Conservation (phyloP, 192 early-diverging fungal species). For the Podila epigama region DNA sequence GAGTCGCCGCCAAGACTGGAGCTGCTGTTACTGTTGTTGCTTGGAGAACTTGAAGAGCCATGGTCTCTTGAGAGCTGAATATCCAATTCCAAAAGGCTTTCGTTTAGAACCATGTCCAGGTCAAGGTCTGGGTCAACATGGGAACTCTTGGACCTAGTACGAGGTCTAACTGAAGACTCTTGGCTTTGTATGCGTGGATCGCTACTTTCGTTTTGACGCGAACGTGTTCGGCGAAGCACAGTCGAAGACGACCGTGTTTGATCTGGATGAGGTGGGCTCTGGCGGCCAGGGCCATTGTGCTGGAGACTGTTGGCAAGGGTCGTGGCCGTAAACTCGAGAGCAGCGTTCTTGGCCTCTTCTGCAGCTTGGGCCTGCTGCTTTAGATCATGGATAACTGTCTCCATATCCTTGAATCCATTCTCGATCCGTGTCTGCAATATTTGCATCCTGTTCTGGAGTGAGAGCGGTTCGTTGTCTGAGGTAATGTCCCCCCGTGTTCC, state of each 20-base stretch:
- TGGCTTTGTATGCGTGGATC: too few relatives aligned
- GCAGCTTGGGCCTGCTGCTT: conserved; percentile 20
- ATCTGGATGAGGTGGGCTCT: not conserved
- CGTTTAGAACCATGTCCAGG: conserved; percentile 29
- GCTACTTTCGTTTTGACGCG: not conserved
- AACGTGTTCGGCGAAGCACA: not conserved
- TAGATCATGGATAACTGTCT: conserved; percentile 26
- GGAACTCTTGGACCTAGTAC: too few relatives aligned
- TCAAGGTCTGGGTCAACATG: too few relatives aligned
- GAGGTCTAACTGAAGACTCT: too few relatives aligned
- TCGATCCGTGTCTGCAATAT: conserved; percentile 22
- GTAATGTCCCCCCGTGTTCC: not conserved
- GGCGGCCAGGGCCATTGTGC: not conserved
- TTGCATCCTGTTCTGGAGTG: conserved; percentile 12
- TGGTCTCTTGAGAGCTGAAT: conserved; percentile 11
- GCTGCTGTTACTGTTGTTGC: not conserved
- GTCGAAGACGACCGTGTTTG: not conserved
- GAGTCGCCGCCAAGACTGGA: too few relatives aligned
- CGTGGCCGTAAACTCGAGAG: conserved; percentile 29
- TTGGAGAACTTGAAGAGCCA: not conserved
- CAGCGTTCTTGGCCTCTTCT: conserved; percentile 25
- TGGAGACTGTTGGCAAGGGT: conserved; percentile 13
- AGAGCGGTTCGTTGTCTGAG: not conserved
- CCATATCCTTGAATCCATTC: conserved; percentile 23
- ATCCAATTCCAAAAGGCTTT: conserved; percentile 36